Percentiles rank a stretch among this genome's conserved stretches.
phyloP scores from a whole-genome alignment of 2,329 filamentous ascomycete genomes.

The Xylariomycetidae sp. region DNA sequence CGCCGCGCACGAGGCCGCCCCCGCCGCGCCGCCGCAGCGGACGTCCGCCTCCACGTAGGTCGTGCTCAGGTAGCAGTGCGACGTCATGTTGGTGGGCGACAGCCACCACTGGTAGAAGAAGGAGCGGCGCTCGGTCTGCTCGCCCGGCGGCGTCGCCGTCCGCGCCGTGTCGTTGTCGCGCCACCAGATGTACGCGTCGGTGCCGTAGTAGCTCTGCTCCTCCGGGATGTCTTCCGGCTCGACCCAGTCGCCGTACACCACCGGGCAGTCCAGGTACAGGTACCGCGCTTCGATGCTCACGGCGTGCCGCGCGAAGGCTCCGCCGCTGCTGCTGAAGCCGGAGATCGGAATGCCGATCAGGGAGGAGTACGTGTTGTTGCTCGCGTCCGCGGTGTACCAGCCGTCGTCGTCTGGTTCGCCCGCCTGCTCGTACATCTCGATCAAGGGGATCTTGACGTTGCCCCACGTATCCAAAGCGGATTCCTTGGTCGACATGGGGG shows the following conservation, averaged over 20 bases:
- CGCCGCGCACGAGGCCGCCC: background rate
- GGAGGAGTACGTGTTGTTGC: background rate
- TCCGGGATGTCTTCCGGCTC: no score
- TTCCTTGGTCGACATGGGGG: background rate
- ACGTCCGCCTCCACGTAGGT: constrained; percentile 1
- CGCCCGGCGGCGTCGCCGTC: background rate
- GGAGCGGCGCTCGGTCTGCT: background rate
- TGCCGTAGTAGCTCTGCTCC: background rate
- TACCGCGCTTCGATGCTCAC: background rate
- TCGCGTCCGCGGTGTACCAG: background rate
- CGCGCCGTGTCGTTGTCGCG: background rate
- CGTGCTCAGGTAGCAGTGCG: constrained; percentile 1
- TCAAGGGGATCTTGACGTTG: constrained; percentile 1
- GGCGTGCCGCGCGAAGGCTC: background rate
- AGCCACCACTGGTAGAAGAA: constrained; percentile 1
- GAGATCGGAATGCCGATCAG: background rate
- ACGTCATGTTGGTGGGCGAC: constrained; percentile 1
- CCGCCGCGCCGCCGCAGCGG: background rate
- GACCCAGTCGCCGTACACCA: constrained; percentile 1
- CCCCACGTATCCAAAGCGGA: constrained; percentile 1
- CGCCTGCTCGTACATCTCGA: constrained; percentile 1
- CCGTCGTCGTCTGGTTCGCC: background rate
- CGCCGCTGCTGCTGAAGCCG: background rate
- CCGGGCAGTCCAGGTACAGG: background rate
- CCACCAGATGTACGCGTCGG: constrained; percentile 1